phyloP scores from a whole-genome alignment of 352 stramenopile species.

The Saprolegnia diclina region DNA sequence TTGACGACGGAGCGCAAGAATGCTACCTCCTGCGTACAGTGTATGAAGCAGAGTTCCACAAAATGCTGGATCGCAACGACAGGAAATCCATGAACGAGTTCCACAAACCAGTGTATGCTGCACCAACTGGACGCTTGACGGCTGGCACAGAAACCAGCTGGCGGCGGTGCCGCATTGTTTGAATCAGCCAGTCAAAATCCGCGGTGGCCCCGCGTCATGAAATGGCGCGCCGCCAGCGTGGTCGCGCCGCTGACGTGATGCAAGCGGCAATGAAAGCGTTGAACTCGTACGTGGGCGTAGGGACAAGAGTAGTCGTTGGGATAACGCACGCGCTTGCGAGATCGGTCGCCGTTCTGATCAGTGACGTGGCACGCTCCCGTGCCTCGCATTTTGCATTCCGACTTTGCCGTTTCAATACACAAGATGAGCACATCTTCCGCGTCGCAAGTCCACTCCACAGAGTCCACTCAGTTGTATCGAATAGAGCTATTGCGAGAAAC shows the following conservation, averaged over 20 bases:
- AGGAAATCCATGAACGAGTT: not conserved
- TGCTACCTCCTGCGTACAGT: too few relatives aligned
- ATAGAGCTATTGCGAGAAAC: too few relatives aligned
- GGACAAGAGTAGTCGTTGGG: not conserved
- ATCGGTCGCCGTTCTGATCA: not conserved
- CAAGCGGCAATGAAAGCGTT: not conserved
- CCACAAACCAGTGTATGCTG: not conserved
- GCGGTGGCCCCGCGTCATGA: not conserved
- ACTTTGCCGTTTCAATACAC: too few relatives aligned
- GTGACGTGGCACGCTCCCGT: not conserved
- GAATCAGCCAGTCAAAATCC: not conserved
- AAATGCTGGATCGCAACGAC: too few relatives aligned
- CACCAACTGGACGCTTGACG: not conserved
- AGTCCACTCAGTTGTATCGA: too few relatives aligned
- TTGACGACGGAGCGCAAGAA: too few relatives aligned
- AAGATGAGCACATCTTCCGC: too few relatives aligned
- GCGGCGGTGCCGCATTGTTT: not conserved
- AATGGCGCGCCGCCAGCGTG: not conserved
- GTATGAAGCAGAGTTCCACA: too few relatives aligned
- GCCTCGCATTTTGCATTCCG: too few relatives aligned
- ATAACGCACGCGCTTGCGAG: not conserved
- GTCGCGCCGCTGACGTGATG: not conserved
- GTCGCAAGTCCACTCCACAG: too few relatives aligned
- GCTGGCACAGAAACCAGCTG: not conserved
- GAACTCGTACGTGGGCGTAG: not conserved